Percentiles rank a stretch among this genome's conserved stretches.
Conservation (phyloP, 495 filamentous ascomycete genomes). For the Trichoderma reesei region DNA sequence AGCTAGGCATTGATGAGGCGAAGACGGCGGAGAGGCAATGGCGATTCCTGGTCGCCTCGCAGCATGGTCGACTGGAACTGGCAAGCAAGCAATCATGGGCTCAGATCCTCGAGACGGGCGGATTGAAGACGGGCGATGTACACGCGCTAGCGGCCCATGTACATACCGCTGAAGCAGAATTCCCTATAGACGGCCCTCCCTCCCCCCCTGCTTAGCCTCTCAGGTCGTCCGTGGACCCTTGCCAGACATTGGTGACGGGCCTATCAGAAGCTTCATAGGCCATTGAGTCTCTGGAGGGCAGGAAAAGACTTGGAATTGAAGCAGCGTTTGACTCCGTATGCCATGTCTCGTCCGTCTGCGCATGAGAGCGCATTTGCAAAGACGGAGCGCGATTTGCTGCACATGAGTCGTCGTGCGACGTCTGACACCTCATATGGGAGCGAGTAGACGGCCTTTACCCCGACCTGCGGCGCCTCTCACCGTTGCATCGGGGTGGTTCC, state of each 20-base stretch:
- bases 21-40: slow-evolving; percentile 1
- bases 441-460: neutral
- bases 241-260: neutral
- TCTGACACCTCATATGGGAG: neutral
- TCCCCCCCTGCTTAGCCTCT: neutral
- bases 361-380: no score
- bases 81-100: neutral
- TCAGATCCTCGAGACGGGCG: slow-evolving; percentile 7
- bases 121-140: slow-evolving; percentile 5
- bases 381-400: no score
- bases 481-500: slow-evolving; percentile 3
- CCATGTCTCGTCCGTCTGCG: neutral
- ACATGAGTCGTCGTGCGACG: no score
- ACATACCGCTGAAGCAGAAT: neutral
- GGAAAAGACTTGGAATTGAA: neutral
- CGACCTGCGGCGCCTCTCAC: slow-evolving; percentile 4
- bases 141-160: slow-evolving; percentile 1
- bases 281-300: neutral
- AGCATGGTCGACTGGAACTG: neutral
- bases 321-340: neutral
- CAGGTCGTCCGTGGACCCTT: neutral
- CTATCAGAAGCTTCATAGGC: neutral
- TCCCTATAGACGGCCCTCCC: neutral
- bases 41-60: neutral
- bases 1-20: slow-evolving; percentile 6